phyloP scores from a whole-genome alignment of 331 rosid species.

The Spiraea crenata region DNA sequence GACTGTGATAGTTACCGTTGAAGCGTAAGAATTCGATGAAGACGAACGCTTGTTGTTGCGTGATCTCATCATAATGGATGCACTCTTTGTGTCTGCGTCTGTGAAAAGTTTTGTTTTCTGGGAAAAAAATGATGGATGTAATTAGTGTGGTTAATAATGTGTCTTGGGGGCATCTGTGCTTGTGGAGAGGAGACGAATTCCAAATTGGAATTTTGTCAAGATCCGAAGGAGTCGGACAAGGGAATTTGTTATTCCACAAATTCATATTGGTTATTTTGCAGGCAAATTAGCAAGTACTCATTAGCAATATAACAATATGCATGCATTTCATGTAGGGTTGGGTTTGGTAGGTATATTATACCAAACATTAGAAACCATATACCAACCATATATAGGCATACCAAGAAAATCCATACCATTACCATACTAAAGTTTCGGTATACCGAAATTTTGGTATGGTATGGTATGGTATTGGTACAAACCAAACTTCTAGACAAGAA shows the following conservation, averaged over 20 bases:
- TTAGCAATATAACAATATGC: too few relatives aligned
- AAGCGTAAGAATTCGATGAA: conserved; percentile 54
- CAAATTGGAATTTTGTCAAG: conserved; percentile 43
- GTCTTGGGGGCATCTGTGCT: conserved; percentile 9
- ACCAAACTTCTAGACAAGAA: too few relatives aligned
- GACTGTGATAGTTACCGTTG: conserved; percentile 50
- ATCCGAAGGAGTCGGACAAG: conserved; percentile 75
- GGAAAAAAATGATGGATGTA: conserved; percentile 18
- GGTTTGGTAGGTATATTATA: too few relatives aligned
- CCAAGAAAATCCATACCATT: too few relatives aligned
- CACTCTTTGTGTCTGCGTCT: conserved; percentile 1
- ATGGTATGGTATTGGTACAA: too few relatives aligned
- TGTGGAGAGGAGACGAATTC: conserved; percentile 42
- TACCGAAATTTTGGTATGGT: too few relatives aligned
- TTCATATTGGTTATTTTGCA: neutral
- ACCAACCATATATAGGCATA: too few relatives aligned
- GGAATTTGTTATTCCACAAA: conserved; percentile 31
- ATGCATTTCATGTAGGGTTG: neutral
- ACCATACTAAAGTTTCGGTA: too few relatives aligned
- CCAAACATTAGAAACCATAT: too few relatives aligned
- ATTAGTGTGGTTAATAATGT: neutral
- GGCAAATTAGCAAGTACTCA: neutral
- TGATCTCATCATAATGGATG: conserved; percentile 38
- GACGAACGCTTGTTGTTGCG: conserved; percentile 48
- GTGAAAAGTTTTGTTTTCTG: conserved; percentile 11